A percentile compares a stretch with the other conserved stretches of the same genome.
These are phyloP conservation scores for Ogataea haglerorum DNA, from an alignment of 805 yeast genomes.

Conservation along the genomic window DNA sequence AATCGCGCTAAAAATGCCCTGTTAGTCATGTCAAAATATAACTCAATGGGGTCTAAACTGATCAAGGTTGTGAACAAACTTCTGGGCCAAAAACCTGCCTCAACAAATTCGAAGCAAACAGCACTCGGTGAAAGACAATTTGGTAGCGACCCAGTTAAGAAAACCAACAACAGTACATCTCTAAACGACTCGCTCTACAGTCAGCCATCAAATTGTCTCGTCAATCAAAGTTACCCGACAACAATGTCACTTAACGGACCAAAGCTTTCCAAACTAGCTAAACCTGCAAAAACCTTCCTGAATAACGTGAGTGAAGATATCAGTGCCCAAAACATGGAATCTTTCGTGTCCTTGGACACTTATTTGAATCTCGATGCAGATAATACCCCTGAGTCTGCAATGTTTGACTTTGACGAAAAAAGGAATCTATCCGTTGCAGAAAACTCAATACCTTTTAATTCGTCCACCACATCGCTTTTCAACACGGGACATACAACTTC, in stretches of 20 bases:
- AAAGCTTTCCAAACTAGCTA: too few species aligned
- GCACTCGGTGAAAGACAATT: not conserved
- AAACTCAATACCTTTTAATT: too few species aligned
- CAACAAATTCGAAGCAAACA: not conserved
- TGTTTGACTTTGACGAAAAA: slow-evolving; percentile 1
- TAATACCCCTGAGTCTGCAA: not conserved
- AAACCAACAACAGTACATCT: too few species aligned
- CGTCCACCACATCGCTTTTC: too few species aligned
- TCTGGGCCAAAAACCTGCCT: slow-evolving; percentile 10
- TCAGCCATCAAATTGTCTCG: too few species aligned
- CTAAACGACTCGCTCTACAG: too few species aligned
- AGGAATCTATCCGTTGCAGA: not conserved
- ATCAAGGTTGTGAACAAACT: slow-evolving; percentile 44
- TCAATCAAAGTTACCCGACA: too few species aligned
- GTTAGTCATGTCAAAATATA: slow-evolving; percentile 36
- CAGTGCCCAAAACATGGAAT: slow-evolving; percentile 5
- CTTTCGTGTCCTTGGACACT: slow-evolving; percentile 18
- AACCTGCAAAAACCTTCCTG: not conserved
- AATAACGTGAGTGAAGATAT: not conserved
- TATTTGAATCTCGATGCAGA: slow-evolving; percentile 13
- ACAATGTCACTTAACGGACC: too few species aligned
- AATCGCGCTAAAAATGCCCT: slow-evolving; percentile 40
- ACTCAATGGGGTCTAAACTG: slow-evolving; percentile 45
- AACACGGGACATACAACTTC: not conserved
- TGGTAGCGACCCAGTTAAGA: not conserved